Conservation (phyloP, 768 basidiomycete species). For the Hortiboletus flavorubellus region DNA sequence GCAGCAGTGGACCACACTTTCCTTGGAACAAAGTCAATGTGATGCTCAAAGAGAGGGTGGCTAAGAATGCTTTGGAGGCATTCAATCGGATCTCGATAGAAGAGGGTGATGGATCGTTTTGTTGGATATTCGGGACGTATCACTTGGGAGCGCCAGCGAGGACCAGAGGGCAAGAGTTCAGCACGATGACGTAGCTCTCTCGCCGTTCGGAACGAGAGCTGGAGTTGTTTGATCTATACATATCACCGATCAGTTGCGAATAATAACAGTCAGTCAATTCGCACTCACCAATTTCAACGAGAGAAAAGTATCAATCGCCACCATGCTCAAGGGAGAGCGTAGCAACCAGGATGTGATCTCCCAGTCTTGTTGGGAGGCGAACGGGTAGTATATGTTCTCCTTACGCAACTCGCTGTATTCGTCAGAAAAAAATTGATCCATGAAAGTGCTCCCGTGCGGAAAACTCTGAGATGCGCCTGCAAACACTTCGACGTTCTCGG, state of each 20-base stretch:
- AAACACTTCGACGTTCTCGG: neutral
- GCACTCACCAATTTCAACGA: too few species aligned
- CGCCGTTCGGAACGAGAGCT: too few species aligned
- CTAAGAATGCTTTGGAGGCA: conserved; percentile 3
- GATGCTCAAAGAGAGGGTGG: neutral
- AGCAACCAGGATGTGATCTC: neutral
- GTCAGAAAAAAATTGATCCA: conserved; percentile 1
- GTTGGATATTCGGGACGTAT: too few species aligned
- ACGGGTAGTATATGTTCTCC: conserved; percentile 2
- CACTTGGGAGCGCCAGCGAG: too few species aligned
- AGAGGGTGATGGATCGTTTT: neutral
- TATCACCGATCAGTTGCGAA: too few species aligned
- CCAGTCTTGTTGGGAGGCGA: conserved; percentile 4
- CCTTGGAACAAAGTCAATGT: neutral
- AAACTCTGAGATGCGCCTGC: neutral
- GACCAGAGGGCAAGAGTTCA: too few species aligned
- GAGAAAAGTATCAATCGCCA: neutral
- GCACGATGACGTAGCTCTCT: too few species aligned
- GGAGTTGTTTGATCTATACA: too few species aligned
- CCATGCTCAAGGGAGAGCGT: conserved; percentile 5
- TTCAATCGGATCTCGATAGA: neutral
- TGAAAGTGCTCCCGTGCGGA: neutral
- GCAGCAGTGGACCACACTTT: neutral
- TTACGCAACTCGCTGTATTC: neutral
- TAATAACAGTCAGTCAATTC: too few species aligned